These are phyloP conservation scores for Peniophora sp. DNA, from an alignment of 1,284 basidiomycete species.

Conservation along the genomic window DNA sequence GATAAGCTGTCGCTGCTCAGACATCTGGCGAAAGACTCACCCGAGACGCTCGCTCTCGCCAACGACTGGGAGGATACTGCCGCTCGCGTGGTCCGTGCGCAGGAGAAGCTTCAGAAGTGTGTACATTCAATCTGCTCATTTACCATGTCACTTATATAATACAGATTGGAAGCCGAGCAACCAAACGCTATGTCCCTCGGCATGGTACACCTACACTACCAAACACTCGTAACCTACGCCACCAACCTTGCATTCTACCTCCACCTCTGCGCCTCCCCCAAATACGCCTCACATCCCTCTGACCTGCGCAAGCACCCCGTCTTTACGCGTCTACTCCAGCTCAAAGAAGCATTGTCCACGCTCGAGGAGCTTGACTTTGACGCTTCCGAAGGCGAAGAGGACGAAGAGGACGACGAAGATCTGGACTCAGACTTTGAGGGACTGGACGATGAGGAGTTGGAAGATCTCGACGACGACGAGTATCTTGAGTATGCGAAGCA, in stretches of 20 bases:
- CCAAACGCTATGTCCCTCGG: slow-evolving; percentile 47
- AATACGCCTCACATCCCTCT: slow-evolving; percentile 56
- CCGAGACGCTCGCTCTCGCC: slow-evolving; percentile 70
- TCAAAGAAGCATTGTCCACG: slow-evolving; percentile 78
- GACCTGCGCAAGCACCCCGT: slow-evolving; percentile 72
- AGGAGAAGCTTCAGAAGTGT: slow-evolving; percentile 50
- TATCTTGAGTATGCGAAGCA: slow-evolving; percentile 14
- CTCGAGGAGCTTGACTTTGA: slow-evolving; percentile 80
- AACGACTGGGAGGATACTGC: slow-evolving; percentile 70
- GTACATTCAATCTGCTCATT: slow-evolving; percentile 16
- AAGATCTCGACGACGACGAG: slow-evolving; percentile 22
- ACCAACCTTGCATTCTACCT: slow-evolving; percentile 92
- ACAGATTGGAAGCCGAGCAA: slow-evolving; percentile 40
- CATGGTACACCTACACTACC: slow-evolving; percentile 71
- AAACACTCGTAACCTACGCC: slow-evolving; percentile 84
- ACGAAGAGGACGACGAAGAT: slow-evolving; percentile 27
- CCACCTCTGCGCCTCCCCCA: slow-evolving; percentile 67
- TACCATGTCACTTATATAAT: not conserved
- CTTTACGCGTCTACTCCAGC: slow-evolving; percentile 71
- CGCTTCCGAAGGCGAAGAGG: slow-evolving; percentile 40
- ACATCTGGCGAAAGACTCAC: slow-evolving; percentile 73
- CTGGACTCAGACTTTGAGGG: not conserved
- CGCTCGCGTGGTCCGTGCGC: slow-evolving; percentile 43
- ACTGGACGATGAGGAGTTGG: slow-evolving; percentile 17
- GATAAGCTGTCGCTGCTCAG: slow-evolving; percentile 63